Conservation (phyloP, 768 basidiomycete species). For the Lyophyllum atratum region DNA sequence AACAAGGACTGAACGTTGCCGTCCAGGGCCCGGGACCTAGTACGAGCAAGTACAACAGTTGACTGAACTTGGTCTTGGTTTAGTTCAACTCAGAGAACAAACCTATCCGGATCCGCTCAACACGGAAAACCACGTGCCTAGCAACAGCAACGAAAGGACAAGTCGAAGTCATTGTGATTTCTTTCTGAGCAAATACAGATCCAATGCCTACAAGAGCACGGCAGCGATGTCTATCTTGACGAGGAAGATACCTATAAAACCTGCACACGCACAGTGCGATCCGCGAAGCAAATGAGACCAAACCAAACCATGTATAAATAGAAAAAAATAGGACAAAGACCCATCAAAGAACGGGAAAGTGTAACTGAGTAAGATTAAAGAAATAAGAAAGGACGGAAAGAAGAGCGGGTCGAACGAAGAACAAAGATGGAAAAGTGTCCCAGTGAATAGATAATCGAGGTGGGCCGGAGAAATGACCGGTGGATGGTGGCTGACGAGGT, state of each 20-base stretch:
- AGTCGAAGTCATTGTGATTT: background rate
- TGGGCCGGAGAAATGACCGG: background rate
- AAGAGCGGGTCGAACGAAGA: background rate
- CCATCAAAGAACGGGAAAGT: background rate
- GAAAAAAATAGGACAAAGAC: background rate
- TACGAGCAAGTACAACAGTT: too few relatives aligned
- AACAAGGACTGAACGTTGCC: too few relatives aligned
- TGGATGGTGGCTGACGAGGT: background rate
- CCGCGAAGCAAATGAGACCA: background rate
- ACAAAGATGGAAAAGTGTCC: conserved; percentile 7
- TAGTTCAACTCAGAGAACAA: background rate
- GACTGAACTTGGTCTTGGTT: too few relatives aligned
- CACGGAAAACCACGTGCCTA: background rate
- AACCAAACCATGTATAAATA: conserved; percentile 5
- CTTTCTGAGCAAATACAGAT: background rate
- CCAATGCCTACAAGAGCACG: background rate
- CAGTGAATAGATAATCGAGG: conserved; percentile 7
- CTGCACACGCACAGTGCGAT: background rate
- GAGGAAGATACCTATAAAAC: background rate
- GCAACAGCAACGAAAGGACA: background rate
- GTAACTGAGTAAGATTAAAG: background rate
- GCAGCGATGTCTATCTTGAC: conserved; percentile 1
- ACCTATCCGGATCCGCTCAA: background rate
- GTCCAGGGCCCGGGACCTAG: too few relatives aligned
- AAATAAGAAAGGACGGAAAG: background rate